Evolutionary conservation across 2,329 filamentous ascomycete genomes (phyloP).

Genomic region (Diaporthe sp.): DNA sequence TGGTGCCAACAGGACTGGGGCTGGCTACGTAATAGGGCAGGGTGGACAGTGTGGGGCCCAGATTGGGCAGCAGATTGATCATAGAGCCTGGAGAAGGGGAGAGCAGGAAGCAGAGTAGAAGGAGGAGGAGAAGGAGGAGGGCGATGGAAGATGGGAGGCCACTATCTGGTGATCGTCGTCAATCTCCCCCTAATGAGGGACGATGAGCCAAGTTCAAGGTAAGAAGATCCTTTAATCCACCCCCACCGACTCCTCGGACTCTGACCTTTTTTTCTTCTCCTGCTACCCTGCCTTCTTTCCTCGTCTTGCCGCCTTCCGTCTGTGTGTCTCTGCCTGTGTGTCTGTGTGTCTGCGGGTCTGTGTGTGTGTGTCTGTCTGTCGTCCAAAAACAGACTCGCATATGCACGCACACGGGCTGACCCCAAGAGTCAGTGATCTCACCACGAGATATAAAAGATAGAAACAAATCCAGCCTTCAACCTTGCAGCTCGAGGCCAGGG

Average conservation of each 20-base stretch:
- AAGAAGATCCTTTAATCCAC: constrained; percentile 33
- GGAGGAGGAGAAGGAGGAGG: neutral
- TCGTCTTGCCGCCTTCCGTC: neutral
- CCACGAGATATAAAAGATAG: neutral
- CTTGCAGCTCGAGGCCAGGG: neutral
- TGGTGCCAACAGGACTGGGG: constrained; percentile 19
- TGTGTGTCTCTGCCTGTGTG: neutral
- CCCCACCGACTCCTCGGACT: constrained; percentile 21
- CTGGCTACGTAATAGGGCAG: constrained; percentile 27
- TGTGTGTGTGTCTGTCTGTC: neutral
- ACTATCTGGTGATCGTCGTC: constrained; percentile 33
- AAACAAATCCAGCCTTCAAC: constrained; percentile 21
- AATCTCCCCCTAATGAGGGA: constrained; percentile 37
- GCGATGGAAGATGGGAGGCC: constrained; percentile 2
- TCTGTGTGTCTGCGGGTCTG: neutral
- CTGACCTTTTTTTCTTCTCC: constrained; percentile 2
- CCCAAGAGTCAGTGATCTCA: constrained; percentile 11
- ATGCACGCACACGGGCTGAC: constrained; percentile 7
- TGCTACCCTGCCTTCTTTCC: neutral
- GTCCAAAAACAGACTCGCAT: neutral
- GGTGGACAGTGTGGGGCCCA: constrained; percentile 7
- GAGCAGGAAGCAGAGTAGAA: neutral
- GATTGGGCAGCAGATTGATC: constrained; percentile 8
- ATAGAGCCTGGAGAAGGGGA: neutral
- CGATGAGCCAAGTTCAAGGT: constrained; percentile 30